phyloP scores from a whole-genome alignment of 805 yeast genomes.

The Starmera amethionina region DNA sequence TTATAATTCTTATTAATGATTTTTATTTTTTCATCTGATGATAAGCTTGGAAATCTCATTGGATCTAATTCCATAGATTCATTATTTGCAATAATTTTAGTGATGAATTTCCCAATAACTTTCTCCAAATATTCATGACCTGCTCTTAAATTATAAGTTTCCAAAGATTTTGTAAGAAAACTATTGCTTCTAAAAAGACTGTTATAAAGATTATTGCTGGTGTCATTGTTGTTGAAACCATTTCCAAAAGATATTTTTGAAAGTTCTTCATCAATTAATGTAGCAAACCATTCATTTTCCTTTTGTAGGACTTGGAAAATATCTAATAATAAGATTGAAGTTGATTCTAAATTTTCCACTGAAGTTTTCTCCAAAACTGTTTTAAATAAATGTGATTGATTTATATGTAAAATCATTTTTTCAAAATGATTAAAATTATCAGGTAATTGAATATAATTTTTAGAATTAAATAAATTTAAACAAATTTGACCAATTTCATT shows the following conservation, averaged over 20 bases:
- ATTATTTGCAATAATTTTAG: conserved; percentile 38
- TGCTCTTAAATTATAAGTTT: conserved; percentile 60
- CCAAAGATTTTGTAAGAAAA: conserved; percentile 72
- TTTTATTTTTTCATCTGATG: conserved; percentile 25
- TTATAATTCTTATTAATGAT: conserved; percentile 38
- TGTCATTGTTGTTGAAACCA: conserved; percentile 11
- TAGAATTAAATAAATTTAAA: conserved; percentile 38
- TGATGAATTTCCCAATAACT: conserved; percentile 62
- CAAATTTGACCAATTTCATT: conserved; percentile 49
- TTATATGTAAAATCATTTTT: conserved; percentile 43
- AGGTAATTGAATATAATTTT: conserved; percentile 52
- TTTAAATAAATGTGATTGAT: conserved; percentile 41
- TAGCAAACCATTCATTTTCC: conserved; percentile 66
- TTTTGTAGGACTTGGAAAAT: conserved; percentile 61
- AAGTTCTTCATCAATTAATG: conserved; percentile 61
- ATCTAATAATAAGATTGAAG: conserved; percentile 54
- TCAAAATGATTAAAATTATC: conserved; percentile 53
- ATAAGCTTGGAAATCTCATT: conserved; percentile 30
- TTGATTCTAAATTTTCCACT: conserved; percentile 39
- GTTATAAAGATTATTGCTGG: conserved; percentile 33
- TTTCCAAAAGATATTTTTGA: conserved; percentile 19
- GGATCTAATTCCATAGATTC: conserved; percentile 76
- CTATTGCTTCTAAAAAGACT: conserved; percentile 80
- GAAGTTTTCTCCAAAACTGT: conserved; percentile 24
- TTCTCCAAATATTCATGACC: conserved; percentile 74